Base-by-base conservation (phyloP, 2,329 filamentous ascomycete genomes). In the Podosphaera fusca region DNA sequence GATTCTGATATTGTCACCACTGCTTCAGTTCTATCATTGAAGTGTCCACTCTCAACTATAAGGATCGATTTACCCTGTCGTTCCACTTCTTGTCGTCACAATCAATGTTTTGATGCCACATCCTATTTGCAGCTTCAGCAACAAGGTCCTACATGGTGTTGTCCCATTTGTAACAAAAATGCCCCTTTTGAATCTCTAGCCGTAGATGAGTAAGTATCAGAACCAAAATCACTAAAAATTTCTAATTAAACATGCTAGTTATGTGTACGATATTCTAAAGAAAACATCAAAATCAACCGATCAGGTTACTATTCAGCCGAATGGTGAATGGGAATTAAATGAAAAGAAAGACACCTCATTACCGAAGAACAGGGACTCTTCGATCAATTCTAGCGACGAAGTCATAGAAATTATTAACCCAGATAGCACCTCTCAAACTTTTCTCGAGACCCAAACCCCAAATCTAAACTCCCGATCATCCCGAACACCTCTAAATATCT, bases 71-170 rank as follows among this genome's bases (percentile, higher is more conserved):
- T 85, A 14, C 92, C 92, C 0, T 87, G 87, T 63, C 82, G 92
- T 38, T 86, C 86, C 3, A 75, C 80, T 2, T 71, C 81, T 38
- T 98, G 92, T 71, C 83, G 79, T 2, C 92, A 98, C 68, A 85
- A 92, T 33, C 87, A 94, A 67, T 98, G 92, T 67, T 98, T 96
- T 63, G 92, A 98, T 68, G 90, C 85, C 2, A 83, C 80, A 2
- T 94, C 87, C 1, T 98, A 95, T 67, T 75, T 98, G 29, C 87
- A 95, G 64, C 72, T 98, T 34, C 90, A 96, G 67, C 88, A 96
- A 67, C 92, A 98, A 72, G 90, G 87, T 0, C 92, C 92, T 0
- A 94, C 92, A 21, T 98, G 92, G 92, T 75, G 81, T n/a, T 98
- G 92, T 65, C 92, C 92, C 0, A 83, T 95, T 30, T 98, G 92